These are phyloP conservation scores for Candida stauntonica DNA, from an alignment of 805 yeast genomes.

Conservation along the genomic window DNA sequence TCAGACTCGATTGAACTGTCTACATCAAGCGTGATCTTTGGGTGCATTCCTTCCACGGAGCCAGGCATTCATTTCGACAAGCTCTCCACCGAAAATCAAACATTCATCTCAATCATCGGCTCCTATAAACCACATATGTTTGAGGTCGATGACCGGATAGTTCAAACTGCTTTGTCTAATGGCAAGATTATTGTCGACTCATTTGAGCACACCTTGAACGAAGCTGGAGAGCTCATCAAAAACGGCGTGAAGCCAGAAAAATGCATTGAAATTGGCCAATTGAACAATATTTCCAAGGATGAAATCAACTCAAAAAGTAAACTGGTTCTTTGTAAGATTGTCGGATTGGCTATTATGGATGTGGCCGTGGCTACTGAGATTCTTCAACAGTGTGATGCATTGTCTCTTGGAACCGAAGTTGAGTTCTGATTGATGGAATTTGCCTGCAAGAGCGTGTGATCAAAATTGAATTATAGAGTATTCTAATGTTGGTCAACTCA, in stretches of 20 bases:
- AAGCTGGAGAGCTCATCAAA: slow-evolving; percentile 63
- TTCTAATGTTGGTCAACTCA: no score
- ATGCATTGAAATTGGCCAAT: slow-evolving; percentile 44
- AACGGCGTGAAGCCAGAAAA: slow-evolving; percentile 34
- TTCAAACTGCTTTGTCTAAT: slow-evolving; percentile 32
- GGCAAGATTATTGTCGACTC: slow-evolving; percentile 58
- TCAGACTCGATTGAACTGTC: slow-evolving; percentile 27
- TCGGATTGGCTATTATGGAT: slow-evolving; percentile 65
- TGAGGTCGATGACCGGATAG: slow-evolving; percentile 48
- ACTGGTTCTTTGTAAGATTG: slow-evolving; percentile 48
- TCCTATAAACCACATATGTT: slow-evolving; percentile 65
- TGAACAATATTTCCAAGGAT: slow-evolving; percentile 22
- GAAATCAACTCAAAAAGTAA: slow-evolving; percentile 20
- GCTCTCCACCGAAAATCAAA: slow-evolving; percentile 27
- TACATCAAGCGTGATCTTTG: slow-evolving; percentile 46
- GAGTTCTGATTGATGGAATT: slow-evolving; percentile 7
- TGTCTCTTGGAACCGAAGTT: slow-evolving; percentile 29
- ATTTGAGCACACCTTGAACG: slow-evolving; percentile 47
- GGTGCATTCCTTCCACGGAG: slow-evolving; percentile 54
- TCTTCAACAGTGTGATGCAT: slow-evolving; percentile 27
- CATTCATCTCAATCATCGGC: slow-evolving; percentile 58
- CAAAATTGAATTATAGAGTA: not conserved
- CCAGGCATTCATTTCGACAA: slow-evolving; percentile 38
- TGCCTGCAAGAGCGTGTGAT: no score
- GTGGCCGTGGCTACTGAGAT: slow-evolving; percentile 45